Percentiles rank a stretch among this genome's conserved stretches.
Conservation (phyloP, 2,329 filamentous ascomycete genomes). For the Arthroderma sp. region DNA sequence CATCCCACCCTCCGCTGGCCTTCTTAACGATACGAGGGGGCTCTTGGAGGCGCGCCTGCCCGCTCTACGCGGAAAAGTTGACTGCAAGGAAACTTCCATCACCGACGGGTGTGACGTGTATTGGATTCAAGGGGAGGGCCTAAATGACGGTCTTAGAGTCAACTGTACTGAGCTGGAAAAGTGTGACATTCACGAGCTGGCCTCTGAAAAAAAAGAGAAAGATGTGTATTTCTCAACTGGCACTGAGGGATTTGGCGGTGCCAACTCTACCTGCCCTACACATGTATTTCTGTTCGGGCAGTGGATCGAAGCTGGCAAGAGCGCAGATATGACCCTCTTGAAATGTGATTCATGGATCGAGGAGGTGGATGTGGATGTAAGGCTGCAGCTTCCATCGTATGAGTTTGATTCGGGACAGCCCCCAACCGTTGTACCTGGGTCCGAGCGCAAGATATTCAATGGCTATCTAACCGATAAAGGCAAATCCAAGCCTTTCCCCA, state of each 20-base stretch:
- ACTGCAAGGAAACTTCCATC: not conserved
- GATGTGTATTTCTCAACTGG: too few species aligned
- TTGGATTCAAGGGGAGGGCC: too few species aligned
- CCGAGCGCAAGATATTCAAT: conserved; percentile 5
- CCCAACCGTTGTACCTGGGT: conserved; percentile 6
- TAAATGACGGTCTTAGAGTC: too few species aligned
- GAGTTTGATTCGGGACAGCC: conserved; percentile 7
- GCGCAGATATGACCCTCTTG: conserved; percentile 1
- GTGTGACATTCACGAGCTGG: too few species aligned
- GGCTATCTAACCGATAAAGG: conserved; percentile 6
- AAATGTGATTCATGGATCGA: conserved; percentile 12
- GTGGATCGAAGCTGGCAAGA: conserved; percentile 8
- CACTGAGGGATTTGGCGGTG: too few species aligned
- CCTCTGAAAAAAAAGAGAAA: too few species aligned
- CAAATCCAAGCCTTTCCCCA: conserved; percentile 1
- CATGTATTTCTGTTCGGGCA: conserved; percentile 9
- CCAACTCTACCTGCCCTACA: conserved; percentile 7
- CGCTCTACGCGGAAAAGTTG: conserved; percentile 4
- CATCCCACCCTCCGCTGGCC: conserved; percentile 1
- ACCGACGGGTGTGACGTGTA: too few species aligned
- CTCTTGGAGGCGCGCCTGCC: conserved; percentile 6
- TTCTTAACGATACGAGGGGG: not conserved
- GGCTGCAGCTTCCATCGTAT: not conserved
- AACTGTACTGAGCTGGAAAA: too few species aligned
- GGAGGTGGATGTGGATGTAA: conserved; percentile 9